Percentiles rank a stretch among this genome's conserved stretches.
Conservation (phyloP, 129 eudicot species). For the Flaveria brownii region DNA sequence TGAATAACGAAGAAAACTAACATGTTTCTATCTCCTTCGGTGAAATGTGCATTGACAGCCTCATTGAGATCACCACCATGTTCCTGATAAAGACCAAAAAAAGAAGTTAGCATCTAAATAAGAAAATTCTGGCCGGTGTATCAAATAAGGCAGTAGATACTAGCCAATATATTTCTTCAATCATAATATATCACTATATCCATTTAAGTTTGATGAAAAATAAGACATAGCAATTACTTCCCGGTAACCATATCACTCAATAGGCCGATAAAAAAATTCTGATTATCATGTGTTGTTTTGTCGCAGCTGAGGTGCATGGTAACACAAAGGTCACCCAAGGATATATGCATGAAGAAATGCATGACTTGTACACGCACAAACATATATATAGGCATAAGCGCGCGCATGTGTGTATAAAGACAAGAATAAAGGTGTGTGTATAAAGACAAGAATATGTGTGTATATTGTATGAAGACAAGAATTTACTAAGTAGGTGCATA, state of each 20-base stretch:
- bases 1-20: constrained; percentile 40
- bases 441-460: not conserved
- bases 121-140: not conserved
- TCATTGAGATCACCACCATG: constrained; percentile 80
- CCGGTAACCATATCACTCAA: not conserved
- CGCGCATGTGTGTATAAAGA: not conserved
- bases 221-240: not conserved
- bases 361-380: not conserved
- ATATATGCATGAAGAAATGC: not conserved
- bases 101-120: constrained; percentile 3
- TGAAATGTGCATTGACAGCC: constrained; percentile 85
- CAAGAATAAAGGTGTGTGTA: not conserved
- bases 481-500: not conserved
- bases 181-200: not conserved
- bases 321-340: not conserved
- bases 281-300: not conserved
- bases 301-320: not conserved
- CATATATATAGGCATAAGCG: not conserved
- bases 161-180: not conserved
- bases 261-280: not conserved
- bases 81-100: constrained; percentile 48
- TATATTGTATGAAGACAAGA: not conserved
- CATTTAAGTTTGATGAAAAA: not conserved
- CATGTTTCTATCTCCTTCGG: constrained; percentile 71
- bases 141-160: constrained; percentile 8